phyloP scores from a whole-genome alignment of 805 yeast genomes.

The Wickerhamomyces ciferrii region DNA sequence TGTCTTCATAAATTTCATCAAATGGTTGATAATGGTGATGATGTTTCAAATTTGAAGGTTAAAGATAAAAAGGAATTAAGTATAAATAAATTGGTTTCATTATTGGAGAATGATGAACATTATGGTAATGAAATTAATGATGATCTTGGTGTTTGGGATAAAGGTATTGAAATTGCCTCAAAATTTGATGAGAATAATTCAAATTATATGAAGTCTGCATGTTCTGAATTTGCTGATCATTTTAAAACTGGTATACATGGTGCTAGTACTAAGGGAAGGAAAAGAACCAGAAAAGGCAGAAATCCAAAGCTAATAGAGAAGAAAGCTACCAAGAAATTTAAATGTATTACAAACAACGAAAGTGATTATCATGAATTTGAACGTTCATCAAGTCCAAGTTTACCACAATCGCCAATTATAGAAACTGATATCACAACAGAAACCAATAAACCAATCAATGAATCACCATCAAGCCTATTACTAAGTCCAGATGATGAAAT shows the following conservation, averaged over 20 bases:
- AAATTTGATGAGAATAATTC: not conserved
- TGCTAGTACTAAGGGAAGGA: not conserved
- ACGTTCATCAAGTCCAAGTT: not conserved
- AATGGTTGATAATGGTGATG: not conserved
- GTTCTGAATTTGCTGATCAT: conserved; percentile 1
- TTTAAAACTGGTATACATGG: not conserved
- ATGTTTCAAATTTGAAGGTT: not conserved
- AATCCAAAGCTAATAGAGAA: not conserved
- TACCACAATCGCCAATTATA: not conserved
- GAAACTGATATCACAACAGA: not conserved
- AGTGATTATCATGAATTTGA: no score
- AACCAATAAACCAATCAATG: no score
- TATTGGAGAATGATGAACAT: not conserved
- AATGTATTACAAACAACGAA: not conserved
- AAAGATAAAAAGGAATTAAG: not conserved
- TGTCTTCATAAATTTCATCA: conserved; percentile 34
- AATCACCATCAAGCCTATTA: not conserved
- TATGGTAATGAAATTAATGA: not conserved
- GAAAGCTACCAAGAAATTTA: not conserved
- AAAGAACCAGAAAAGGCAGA: not conserved
- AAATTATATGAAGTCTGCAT: not conserved
- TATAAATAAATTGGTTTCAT: not conserved
- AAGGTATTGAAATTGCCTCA: not conserved
- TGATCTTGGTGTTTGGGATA: not conserved
- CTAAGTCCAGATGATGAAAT: not conserved